Base-by-base conservation (phyloP, 495 filamentous ascomycete species). In the Cercophora sp. region DNA sequence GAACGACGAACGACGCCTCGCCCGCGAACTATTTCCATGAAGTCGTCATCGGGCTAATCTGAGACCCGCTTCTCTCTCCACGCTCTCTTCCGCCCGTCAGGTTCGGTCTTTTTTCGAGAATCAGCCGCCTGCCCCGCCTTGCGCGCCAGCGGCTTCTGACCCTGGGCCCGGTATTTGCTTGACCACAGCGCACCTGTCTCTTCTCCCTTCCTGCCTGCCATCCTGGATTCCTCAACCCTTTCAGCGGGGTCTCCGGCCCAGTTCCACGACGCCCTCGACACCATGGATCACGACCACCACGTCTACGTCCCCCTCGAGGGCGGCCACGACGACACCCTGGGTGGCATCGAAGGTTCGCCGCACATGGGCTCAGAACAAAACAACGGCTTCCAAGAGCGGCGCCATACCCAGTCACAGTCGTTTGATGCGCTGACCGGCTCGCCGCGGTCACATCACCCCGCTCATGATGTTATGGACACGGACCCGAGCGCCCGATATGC, bases 261-360 rank as follows among this genome's bases (percentile, higher is more conserved):
- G 54, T 78, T 75, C 55, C 72, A 72, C 70, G 70, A 75, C 75
- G 66, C 71, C 41, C 57, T 78, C 55, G 72, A 73, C 59, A 75
- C 60, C 52, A 76, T 73, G 74, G 75, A 77, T 51, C 75, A 67
- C 25, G 71, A 77, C 37, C 69, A 63, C 44, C 42, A 34, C 25
- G n/a, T n/a, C n/a, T n/a, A n/a, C n/a, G 25, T 34, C 26, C 22
- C 32, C 29, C 45, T 46, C 50, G 37, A 42, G 32, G 44, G 27
- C 20, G 40, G 22, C 37, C 62, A 68, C 52, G 74, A 77, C 37
- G 72, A 71, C 50, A 66, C 66, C 26, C 59, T 71, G 40, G 66
- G 53, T 37, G 67, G 67, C 31, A 53, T 76, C 26, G 73, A 76
- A 23, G 68, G 55, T 36, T 52, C 61, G 10, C 62, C 59, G 22